Percentiles rank a stretch among this genome's conserved stretches.
These are phyloP conservation scores for Dothideomycetes sp. DNA, from an alignment of 2,329 filamentous ascomycete genomes.

Conservation along the genomic window DNA sequence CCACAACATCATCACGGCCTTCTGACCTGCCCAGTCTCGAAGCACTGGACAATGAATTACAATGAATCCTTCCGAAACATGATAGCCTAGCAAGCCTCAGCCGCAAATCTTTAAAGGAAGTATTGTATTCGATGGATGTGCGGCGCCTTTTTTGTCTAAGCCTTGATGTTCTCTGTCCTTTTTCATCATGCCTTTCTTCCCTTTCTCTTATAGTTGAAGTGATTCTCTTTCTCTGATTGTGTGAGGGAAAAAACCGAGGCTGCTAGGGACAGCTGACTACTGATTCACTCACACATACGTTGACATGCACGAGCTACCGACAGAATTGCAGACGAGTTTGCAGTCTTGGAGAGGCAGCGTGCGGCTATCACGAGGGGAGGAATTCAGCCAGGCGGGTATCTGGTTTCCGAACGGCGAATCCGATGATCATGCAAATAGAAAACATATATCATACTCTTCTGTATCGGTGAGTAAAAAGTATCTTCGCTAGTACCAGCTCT, in stretches of 20 bases:
- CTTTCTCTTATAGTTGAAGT: not conserved
- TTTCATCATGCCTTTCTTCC: not conserved
- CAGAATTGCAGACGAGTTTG: conserved; percentile 22
- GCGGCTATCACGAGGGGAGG: conserved; percentile 14
- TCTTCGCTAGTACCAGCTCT: not conserved
- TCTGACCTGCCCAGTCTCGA: conserved; percentile 7
- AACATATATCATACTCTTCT: conserved; percentile 15
- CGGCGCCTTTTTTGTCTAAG: not conserved
- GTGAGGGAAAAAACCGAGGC: conserved; percentile 2
- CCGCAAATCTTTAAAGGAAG: not conserved
- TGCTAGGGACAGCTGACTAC: conserved; percentile 4
- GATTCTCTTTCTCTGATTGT: not conserved
- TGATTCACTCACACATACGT: not conserved
- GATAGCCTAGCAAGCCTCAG: not conserved
- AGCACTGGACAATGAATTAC: not conserved
- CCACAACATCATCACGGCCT: conserved; percentile 5
- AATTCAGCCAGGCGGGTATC: conserved; percentile 17
- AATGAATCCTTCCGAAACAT: not conserved
- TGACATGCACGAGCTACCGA: conserved; percentile 27
- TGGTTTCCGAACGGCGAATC: conserved; percentile 6
- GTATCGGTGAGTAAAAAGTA: conserved; percentile 15
- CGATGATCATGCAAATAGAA: conserved; percentile 13
- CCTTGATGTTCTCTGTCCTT: not conserved
- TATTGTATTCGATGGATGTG: not conserved
- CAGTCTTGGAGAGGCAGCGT: conserved; percentile 24